These are phyloP conservation scores for Amanita inopinata DNA, from an alignment of 768 basidiomycete species.

Conservation along the genomic window DNA sequence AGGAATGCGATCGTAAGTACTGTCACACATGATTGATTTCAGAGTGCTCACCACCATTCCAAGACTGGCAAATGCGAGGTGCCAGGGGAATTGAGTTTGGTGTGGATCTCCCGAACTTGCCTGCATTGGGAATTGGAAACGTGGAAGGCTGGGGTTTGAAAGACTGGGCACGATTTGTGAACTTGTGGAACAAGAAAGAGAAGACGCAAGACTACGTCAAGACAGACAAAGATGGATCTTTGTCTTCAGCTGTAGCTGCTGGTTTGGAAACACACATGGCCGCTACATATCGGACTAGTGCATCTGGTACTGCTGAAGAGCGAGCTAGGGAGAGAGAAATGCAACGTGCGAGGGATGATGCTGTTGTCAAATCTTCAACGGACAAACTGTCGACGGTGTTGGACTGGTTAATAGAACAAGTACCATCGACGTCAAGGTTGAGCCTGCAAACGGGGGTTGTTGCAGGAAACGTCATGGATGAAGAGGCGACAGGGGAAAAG, in stretches of 20 bases:
- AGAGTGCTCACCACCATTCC: not conserved
- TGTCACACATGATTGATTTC: not conserved
- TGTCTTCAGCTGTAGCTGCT: not conserved
- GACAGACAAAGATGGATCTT: not conserved
- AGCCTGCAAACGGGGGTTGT: constrained; percentile 3
- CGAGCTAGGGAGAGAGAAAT: constrained; percentile 12
- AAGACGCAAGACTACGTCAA: constrained; percentile 22
- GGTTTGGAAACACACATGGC: constrained; percentile 11
- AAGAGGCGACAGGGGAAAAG: constrained; percentile 17
- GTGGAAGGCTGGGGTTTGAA: constrained; percentile 37
- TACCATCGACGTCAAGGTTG: constrained; percentile 8
- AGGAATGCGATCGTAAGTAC: constrained; percentile 70
- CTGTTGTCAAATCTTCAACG: constrained; percentile 53
- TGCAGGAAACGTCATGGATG: constrained; percentile 18
- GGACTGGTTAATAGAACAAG: constrained; percentile 66
- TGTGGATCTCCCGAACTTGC: constrained; percentile 45
- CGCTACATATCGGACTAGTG: not conserved
- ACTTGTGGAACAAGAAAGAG: constrained; percentile 51
- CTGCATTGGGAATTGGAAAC: constrained; percentile 30
- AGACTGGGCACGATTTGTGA: constrained; percentile 57
- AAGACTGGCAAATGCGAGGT: constrained; percentile 90
- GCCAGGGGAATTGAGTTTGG: constrained; percentile 68
- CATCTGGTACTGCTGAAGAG: constrained; percentile 3
- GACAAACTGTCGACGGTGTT: constrained; percentile 67
- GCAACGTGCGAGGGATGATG: constrained; percentile 34